phyloP scores from a whole-genome alignment of 805 yeast genomes.

The Ascoidea rubescens region DNA sequence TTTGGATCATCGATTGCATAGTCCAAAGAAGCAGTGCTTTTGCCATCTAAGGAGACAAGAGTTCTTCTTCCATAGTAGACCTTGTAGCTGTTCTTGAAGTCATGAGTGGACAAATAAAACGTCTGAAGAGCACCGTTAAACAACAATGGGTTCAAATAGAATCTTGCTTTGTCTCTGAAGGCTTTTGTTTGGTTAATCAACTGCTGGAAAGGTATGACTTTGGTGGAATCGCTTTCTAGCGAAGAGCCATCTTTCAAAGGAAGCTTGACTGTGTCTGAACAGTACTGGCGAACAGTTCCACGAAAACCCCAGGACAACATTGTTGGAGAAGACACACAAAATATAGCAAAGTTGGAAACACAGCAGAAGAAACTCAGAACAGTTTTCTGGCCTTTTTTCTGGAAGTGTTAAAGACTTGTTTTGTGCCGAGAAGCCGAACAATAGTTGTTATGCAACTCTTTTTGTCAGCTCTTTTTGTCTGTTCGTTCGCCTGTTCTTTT shows the following conservation, averaged over 20 bases:
- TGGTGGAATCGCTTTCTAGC: conserved; percentile 12
- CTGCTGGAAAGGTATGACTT: conserved; percentile 14
- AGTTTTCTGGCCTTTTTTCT: too few species aligned
- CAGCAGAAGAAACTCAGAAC: conserved; percentile 10
- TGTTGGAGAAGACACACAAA: conserved; percentile 15
- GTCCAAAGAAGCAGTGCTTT: conserved; percentile 55
- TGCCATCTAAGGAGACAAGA: conserved; percentile 46
- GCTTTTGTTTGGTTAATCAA: conserved; percentile 17
- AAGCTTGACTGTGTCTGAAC: conserved; percentile 21
- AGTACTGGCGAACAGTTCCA: conserved; percentile 18
- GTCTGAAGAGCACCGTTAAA: conserved; percentile 74
- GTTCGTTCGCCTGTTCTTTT: too few species aligned
- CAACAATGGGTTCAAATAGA: conserved; percentile 47
- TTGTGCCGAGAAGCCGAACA: too few species aligned
- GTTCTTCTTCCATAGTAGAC: conserved; percentile 68
- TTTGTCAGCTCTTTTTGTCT: too few species aligned
- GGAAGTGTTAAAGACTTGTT: too few species aligned
- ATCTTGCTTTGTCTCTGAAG: conserved; percentile 30
- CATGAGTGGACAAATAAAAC: conserved; percentile 43
- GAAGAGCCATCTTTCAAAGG: conserved; percentile 14
- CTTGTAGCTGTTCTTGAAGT: conserved; percentile 33
- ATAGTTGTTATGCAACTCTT: too few species aligned
- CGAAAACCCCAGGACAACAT: conserved; percentile 19
- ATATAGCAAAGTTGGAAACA: conserved; percentile 15
- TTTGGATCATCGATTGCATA: conserved; percentile 35